A percentile compares a stretch with the other conserved stretches of the same genome.
phyloP scores from a whole-genome alignment of 257 asterid genomes.

The Solanum tacnaense region DNA sequence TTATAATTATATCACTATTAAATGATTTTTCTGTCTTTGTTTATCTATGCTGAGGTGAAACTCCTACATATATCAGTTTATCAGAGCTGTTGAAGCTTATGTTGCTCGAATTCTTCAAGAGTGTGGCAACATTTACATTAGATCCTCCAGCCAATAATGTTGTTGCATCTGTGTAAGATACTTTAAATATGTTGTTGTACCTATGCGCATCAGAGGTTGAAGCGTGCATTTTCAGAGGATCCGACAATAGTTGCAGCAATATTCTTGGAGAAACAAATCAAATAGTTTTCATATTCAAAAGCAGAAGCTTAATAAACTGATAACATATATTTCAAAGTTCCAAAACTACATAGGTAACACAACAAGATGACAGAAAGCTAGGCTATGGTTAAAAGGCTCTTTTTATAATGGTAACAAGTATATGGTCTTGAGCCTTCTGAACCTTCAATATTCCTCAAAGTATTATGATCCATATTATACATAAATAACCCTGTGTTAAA shows the following conservation, averaged over 20 bases:
- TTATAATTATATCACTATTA: neutral
- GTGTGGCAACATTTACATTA: neutral
- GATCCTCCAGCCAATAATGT: neutral
- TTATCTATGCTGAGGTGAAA: no score
- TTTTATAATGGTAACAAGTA: neutral
- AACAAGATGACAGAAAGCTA: neutral
- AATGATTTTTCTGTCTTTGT: neutral
- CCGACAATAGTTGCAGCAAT: neutral
- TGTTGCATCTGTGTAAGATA: no score
- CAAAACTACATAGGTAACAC: neutral
- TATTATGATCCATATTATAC: neutral
- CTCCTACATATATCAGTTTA: no score
- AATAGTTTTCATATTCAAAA: neutral
- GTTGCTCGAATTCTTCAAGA: neutral
- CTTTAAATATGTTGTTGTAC: neutral
- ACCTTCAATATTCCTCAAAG: neutral
- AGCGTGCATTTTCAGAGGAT: neutral
- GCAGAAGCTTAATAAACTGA: neutral
- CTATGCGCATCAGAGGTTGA: neutral
- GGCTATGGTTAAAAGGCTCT: neutral
- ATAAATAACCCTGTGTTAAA: neutral
- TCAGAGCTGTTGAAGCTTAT: neutral
- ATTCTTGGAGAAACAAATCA: neutral
- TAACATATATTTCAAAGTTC: neutral
- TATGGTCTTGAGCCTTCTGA: neutral